phyloP scores from a whole-genome alignment of 306 rosid genomes.

The Cajanus cajan region DNA sequence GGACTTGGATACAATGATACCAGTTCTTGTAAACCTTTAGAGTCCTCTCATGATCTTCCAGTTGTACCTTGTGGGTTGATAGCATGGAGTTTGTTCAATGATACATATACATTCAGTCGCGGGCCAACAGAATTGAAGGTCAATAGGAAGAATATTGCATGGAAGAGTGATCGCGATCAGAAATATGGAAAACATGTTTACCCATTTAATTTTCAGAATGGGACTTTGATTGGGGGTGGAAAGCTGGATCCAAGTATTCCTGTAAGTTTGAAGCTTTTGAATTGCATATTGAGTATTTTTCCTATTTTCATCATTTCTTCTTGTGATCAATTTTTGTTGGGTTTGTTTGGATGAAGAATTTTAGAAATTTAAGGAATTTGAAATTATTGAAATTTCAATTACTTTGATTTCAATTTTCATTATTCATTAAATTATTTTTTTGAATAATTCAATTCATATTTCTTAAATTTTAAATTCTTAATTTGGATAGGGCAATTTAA shows the following conservation, averaged over 20 bases:
- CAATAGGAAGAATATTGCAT: constrained; percentile 84
- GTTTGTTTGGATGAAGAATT: no score
- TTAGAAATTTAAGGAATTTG: no score
- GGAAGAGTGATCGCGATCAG: constrained; percentile 91
- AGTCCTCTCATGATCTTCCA: constrained; percentile 59
- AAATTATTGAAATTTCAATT: no score
- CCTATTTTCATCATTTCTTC: no score
- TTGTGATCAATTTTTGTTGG: no score
- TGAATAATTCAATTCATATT: no score
- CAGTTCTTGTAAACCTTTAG: constrained; percentile 72
- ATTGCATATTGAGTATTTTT: not conserved
- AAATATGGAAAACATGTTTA: constrained; percentile 88
- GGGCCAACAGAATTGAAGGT: constrained; percentile 69
- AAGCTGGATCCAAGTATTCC: constrained; percentile 68
- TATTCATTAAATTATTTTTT: no score
- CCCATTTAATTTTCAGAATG: constrained; percentile 94
- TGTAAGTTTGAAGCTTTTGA: constrained; percentile 55
- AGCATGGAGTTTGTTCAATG: constrained; percentile 97
- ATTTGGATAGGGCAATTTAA: no score
- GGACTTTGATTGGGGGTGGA: constrained; percentile 86
- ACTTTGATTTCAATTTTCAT: no score
- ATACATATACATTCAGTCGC: constrained; percentile 65
- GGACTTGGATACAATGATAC: constrained; percentile 68
- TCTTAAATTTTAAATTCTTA: no score
- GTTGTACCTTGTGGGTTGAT: constrained; percentile 90